Evolutionary conservation across 2,329 filamentous ascomycete genomes (phyloP), one percentile per base, ranked within the genome.

Genomic region (Cryphonectria naterciae): DNA sequence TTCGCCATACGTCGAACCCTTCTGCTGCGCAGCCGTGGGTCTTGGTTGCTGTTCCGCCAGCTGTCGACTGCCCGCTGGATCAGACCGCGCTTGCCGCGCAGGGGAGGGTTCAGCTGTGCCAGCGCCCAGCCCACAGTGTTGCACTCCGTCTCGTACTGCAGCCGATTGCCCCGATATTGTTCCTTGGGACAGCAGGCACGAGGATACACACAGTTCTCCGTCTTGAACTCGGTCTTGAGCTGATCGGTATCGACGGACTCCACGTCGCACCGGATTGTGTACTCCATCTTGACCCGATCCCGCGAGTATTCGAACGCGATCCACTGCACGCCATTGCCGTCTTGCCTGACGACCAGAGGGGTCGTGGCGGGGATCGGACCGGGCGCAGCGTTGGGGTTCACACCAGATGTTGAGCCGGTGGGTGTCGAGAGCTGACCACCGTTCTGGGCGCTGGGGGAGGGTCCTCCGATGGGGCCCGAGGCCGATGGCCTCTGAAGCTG

Each of bases 81-180:
- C 72, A 99, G 86, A 10, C 96, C 96, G 76, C 96, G 89, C 86
- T 98, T 98, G 75, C 95, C 95, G 74, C 95, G 90, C 72, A 98
- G 87, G 70, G 93, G 92, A 10, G 94, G 91, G 80, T 99, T 99
- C 68, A 99, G 84, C 78, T 98, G 92, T 2, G 96, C 96, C 75
- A 99, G 83, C 17, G 95, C 95, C 96, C 96, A 99, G n/a, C 96
- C 96, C n/a, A 99, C 96, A 0, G 94, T 94, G 83, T 99, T 99
- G 87, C 96, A 99, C 83, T 99, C 96, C 22, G 94, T 98, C 85
- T 99, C 96, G 81, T 99, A 99, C 76, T 96, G 93, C 75, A 98
- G 84, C 22, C 96, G 92, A 80, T 99, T 99, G 73, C 96, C 96
- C 72, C 95, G 92, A 85, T 99, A 99, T 79, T 97, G 92, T 71